Evolutionary conservation across 2,329 filamentous ascomycete genomes (phyloP).

Genomic region (Sporothrix phasma): DNA sequence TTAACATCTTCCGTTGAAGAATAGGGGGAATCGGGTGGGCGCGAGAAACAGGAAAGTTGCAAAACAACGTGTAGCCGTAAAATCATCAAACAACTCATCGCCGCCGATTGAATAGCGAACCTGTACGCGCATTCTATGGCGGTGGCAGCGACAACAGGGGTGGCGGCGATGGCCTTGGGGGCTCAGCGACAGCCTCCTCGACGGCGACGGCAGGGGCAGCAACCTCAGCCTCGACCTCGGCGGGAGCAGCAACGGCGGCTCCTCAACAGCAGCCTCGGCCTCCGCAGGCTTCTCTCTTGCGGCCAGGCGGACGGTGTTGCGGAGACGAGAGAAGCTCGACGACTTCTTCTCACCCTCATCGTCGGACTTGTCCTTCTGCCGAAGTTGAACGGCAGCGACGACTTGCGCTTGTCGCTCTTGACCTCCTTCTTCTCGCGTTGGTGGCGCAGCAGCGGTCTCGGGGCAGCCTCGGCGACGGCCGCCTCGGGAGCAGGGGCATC

Average conservation of each 20-base stretch:
- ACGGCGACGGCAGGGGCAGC: constrained; percentile 22
- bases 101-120: constrained; percentile 13
- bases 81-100: constrained; percentile 20
- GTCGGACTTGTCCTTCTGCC: constrained; percentile 59
- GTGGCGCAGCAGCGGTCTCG: constrained; percentile 35
- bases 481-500: constrained; percentile 38
- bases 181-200: constrained; percentile 28
- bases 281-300: constrained; percentile 32
- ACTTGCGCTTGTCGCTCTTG: constrained; percentile 73
- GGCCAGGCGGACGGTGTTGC: constrained; percentile 44
- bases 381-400: constrained; percentile 63
- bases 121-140: constrained; percentile 32
- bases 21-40: not conserved
- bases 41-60: not conserved
- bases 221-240: constrained; percentile 24
- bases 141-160: constrained; percentile 41
- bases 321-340: constrained; percentile 50
- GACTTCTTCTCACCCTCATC: constrained; percentile 54
- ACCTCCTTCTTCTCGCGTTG: constrained; percentile 51
- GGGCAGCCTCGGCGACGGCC: constrained; percentile 16
- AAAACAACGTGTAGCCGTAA: constrained; percentile 11
- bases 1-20: not conserved
- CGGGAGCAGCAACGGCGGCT: constrained; percentile 26
- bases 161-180: constrained; percentile 28
- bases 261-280: constrained; percentile 28